Conservation (phyloP, 495 filamentous ascomycete genomes). For the Xylaria palmicola region DNA sequence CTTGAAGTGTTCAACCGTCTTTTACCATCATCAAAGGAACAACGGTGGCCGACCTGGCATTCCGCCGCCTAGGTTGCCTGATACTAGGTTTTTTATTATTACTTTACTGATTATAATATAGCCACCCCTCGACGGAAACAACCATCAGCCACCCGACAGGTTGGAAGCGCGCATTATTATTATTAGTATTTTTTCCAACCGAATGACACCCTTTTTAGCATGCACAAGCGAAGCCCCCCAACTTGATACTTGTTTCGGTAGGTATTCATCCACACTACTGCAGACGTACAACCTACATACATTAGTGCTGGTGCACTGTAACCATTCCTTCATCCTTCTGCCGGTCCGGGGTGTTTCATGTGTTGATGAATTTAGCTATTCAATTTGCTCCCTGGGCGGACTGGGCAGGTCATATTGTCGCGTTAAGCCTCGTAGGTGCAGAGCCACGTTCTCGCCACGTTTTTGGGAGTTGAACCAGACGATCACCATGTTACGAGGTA, state of each 20-base stretch:
- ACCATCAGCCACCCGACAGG: slow-evolving; percentile 7
- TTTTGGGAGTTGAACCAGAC: neutral
- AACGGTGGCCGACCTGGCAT: neutral
- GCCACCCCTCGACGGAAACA: neutral
- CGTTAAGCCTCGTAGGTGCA: neutral
- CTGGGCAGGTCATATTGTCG: neutral
- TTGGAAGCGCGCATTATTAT: slow-evolving; percentile 9
- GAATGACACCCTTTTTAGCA: slow-evolving; percentile 1
- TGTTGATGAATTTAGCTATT: neutral
- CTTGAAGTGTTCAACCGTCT: no score
- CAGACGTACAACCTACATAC: neutral
- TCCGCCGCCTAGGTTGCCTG: neutral
- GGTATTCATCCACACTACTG: no score
- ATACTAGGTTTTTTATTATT: no score
- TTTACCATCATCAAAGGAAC: no score
- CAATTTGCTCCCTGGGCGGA: neutral
- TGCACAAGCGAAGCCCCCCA: neutral
- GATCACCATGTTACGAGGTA: neutral
- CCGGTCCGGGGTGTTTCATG: slow-evolving; percentile 6
- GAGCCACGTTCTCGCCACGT: slow-evolving; percentile 13
- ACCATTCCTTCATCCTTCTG: neutral
- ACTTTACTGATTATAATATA: neutral
- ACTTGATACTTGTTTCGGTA: no score
- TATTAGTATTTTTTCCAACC: slow-evolving; percentile 8
- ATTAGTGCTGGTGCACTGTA: neutral